phyloP scores from a whole-genome alignment of 2,329 filamentous ascomycete genomes.

The Colletotrichum tropicicola region DNA sequence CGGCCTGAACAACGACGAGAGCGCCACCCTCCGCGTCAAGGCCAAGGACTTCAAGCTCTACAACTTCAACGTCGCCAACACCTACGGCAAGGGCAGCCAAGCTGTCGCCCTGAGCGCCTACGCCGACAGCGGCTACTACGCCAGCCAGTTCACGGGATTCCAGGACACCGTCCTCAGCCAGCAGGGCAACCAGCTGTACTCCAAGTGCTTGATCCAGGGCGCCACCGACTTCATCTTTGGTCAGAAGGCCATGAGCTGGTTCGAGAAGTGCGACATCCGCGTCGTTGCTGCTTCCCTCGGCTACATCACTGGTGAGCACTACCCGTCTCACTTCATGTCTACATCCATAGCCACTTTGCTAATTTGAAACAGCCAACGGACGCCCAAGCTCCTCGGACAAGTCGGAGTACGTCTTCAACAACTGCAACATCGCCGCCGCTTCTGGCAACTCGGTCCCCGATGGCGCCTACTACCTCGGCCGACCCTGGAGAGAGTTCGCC shows the following conservation, averaged over 20 bases:
- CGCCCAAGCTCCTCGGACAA: slow-evolving; percentile 41
- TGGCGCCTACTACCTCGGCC: slow-evolving; percentile 56
- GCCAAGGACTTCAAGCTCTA: slow-evolving; percentile 64
- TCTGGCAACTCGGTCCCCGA: slow-evolving; percentile 44
- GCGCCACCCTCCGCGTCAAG: slow-evolving; percentile 56
- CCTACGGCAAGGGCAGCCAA: slow-evolving; percentile 56
- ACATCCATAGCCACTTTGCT: background rate
- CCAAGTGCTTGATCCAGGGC: slow-evolving; percentile 52
- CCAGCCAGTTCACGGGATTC: slow-evolving; percentile 53
- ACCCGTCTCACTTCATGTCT: background rate
- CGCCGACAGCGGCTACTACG: slow-evolving; percentile 56
- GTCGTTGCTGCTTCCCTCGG: slow-evolving; percentile 45
- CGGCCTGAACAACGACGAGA: slow-evolving; percentile 61
- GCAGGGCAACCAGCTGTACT: slow-evolving; percentile 56
- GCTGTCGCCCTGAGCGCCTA: slow-evolving; percentile 57
- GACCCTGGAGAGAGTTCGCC: slow-evolving; percentile 56
- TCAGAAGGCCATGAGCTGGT: slow-evolving; percentile 52
- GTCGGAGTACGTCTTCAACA: slow-evolving; percentile 57
- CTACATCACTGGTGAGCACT: slow-evolving; percentile 50
- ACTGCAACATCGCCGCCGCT: slow-evolving; percentile 50
- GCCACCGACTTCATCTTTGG: slow-evolving; percentile 62
- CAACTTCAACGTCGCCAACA: slow-evolving; percentile 65
- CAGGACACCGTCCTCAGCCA: slow-evolving; percentile 61
- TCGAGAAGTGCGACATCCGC: slow-evolving; percentile 51
- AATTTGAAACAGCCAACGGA: slow-evolving; percentile 47